These are phyloP conservation scores for Holtermannia corniformis DNA, from an alignment of 768 basidiomycete species.

Conservation along the genomic window DNA sequence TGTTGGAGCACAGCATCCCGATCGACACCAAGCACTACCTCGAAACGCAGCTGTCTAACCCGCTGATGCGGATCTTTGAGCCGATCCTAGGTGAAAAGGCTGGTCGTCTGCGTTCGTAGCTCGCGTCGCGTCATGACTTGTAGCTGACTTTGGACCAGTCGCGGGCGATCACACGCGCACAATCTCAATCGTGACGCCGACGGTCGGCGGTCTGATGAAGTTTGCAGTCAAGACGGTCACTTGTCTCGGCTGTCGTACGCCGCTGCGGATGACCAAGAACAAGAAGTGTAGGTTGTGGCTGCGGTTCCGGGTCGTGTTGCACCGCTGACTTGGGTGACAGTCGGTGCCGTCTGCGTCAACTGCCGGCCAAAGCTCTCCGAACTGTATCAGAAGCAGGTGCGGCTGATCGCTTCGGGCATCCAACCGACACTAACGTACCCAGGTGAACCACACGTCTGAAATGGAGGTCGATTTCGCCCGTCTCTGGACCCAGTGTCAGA, in stretches of 20 bases:
- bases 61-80: slow-evolving; percentile 94
- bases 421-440: background rate
- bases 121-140: slow-evolving; percentile 2
- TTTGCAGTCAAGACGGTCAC: slow-evolving; percentile 94
- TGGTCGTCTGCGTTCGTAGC: slow-evolving; percentile 58
- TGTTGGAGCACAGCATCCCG: slow-evolving; percentile 93
- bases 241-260: slow-evolving; percentile 91
- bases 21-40: slow-evolving; percentile 98
- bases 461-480: slow-evolving; percentile 86
- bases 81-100: slow-evolving; percentile 93
- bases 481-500: slow-evolving; percentile 96
- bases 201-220: slow-evolving; percentile 94
- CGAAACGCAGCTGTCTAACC: slow-evolving; percentile 95
- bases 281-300: slow-evolving; percentile 42
- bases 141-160: slow-evolving; percentile 51
- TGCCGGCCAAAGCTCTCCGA: slow-evolving; percentile 77
- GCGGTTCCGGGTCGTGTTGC: too few species aligned
- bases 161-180: slow-evolving; percentile 92
- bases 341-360: slow-evolving; percentile 89
- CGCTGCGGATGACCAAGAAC: slow-evolving; percentile 67
- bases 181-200: slow-evolving; percentile 93
- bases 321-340: too few species aligned
- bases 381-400: slow-evolving; percentile 82
- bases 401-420: slow-evolving; percentile 6
- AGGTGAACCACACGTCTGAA: slow-evolving; percentile 56